Conservation (phyloP, 2,329 filamentous ascomycete species). For the Atkinsonella hypoxylon region DNA sequence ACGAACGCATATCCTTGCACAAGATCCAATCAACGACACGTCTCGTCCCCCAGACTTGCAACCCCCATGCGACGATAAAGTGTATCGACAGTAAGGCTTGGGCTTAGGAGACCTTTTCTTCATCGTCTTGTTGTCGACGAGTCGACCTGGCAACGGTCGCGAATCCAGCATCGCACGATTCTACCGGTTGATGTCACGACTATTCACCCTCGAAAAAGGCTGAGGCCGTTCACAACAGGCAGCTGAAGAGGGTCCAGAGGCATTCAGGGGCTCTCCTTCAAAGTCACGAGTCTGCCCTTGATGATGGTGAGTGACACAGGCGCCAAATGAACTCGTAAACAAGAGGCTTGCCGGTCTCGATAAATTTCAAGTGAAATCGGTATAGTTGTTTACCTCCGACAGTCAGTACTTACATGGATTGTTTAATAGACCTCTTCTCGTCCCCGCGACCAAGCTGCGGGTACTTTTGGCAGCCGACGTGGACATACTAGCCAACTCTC, state of each 20-base stretch:
- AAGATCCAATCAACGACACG: neutral
- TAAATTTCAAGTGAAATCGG: neutral
- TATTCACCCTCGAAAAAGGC: neutral
- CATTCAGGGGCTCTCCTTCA: slow-evolving; percentile 20
- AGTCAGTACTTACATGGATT: neutral
- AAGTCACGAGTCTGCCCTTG: slow-evolving; percentile 26
- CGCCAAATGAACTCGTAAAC: neutral
- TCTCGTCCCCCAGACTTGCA: neutral
- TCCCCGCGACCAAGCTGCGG: slow-evolving; percentile 41
- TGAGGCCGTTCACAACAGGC: slow-evolving; percentile 14
- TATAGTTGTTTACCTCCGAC: neutral
- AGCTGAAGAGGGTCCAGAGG: slow-evolving; percentile 18
- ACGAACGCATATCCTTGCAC: neutral
- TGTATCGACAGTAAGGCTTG: slow-evolving; percentile 12
- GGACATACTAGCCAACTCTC: slow-evolving; percentile 47
- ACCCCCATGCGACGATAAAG: slow-evolving; percentile 22
- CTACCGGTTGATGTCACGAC: slow-evolving; percentile 18
- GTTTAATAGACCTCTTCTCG: slow-evolving; percentile 44
- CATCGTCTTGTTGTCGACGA: slow-evolving; percentile 14
- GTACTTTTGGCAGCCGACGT: slow-evolving; percentile 45
- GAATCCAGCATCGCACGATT: slow-evolving; percentile 15
- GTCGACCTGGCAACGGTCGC: slow-evolving; percentile 10
- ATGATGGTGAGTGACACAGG: slow-evolving; percentile 34
- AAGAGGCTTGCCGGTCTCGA: neutral
- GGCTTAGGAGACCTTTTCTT: slow-evolving; percentile 21